phyloP scores from a whole-genome alignment of 306 rosid species.

The Ochetophila trinervis region DNA sequence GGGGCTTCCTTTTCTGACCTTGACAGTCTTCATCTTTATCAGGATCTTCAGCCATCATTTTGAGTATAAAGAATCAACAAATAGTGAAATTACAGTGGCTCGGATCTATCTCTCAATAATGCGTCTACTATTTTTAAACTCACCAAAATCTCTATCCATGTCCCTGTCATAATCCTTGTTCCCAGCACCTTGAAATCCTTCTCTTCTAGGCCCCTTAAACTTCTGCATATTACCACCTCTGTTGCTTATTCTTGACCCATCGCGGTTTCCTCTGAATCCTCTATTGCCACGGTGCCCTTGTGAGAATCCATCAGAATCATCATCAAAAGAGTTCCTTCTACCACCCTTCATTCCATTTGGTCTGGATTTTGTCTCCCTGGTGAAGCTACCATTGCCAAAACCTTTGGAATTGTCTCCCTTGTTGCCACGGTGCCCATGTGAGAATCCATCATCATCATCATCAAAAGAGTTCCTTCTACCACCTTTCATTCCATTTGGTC shows the following conservation, averaged over 20 bases:
- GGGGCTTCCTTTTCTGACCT: no score
- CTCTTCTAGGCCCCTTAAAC: conserved; percentile 30
- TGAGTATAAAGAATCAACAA: no score
- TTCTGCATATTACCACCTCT: conserved; percentile 24
- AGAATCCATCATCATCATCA: conserved; percentile 45
- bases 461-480: conserved; percentile 36
- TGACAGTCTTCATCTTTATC: no score
- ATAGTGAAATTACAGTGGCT: conserved; percentile 3
- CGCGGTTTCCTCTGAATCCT: conserved; percentile 35
- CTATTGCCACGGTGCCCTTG: conserved; percentile 33
- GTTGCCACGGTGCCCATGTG: conserved; percentile 34
- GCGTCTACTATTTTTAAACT: conserved; percentile 69
- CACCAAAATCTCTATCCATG: conserved; percentile 37
- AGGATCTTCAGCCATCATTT: no score
- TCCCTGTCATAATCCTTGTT: conserved; percentile 31
- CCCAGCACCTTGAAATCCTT: conserved; percentile 27
- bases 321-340: conserved; percentile 36
- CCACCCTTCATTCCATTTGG: conserved; percentile 37
- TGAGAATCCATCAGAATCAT: conserved; percentile 46
- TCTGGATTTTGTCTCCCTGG: conserved; percentile 32
- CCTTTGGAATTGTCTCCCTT: conserved; percentile 21
- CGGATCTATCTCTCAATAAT: conserved; percentile 65
- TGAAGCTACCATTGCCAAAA: conserved; percentile 18
- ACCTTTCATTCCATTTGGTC: conserved; percentile 39
- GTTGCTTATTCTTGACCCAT: conserved; percentile 34